Evolutionary conservation across 2,329 filamentous ascomycete genomes (phyloP).

Genomic region (Hirsutella thompsonii): DNA sequence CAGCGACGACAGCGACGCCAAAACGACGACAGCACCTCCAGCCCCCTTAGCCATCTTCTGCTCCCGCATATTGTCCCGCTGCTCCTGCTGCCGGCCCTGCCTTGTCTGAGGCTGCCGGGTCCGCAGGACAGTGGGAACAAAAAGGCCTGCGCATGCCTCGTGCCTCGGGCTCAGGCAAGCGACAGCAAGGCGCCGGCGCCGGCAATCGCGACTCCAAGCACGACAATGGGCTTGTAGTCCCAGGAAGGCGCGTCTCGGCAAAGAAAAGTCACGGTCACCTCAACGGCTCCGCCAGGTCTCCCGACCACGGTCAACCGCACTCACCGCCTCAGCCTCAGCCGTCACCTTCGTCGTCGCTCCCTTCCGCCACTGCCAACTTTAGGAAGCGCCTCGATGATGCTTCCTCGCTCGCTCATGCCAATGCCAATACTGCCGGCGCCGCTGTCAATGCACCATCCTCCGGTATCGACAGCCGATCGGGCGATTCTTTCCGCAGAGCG

Average conservation of each 20-base stretch:
- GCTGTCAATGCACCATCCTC: slow-evolving; percentile 4
- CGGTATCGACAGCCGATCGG: slow-evolving; percentile 24
- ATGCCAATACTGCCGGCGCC: slow-evolving; percentile 8
- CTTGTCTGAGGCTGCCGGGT: slow-evolving; percentile 20
- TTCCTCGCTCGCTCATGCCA: slow-evolving; percentile 8
- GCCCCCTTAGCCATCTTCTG: slow-evolving; percentile 4
- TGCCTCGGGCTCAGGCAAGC: slow-evolving; percentile 44
- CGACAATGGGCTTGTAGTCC: slow-evolving; percentile 75
- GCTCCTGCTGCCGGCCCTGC: slow-evolving; percentile 20
- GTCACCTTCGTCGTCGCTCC: slow-evolving; percentile 5
- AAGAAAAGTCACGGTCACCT: slow-evolving; percentile 33
- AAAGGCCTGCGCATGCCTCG: slow-evolving; percentile 42
- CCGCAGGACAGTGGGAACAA: slow-evolving; percentile 18
- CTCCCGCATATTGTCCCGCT: slow-evolving; percentile 11
- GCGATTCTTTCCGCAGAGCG: slow-evolving; percentile 28
- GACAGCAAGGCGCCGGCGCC: slow-evolving; percentile 45
- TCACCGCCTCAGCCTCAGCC: slow-evolving; percentile 15
- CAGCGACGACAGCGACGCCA: not conserved
- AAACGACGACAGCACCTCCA: slow-evolving; percentile 5
- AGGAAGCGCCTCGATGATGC: slow-evolving; percentile 2
- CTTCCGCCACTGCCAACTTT: not conserved
- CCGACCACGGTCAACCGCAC: slow-evolving; percentile 17
- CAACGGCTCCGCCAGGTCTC: slow-evolving; percentile 23
- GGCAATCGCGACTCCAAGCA: slow-evolving; percentile 63
- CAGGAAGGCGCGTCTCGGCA: slow-evolving; percentile 23